phyloP scores from a whole-genome alignment of 73 alveolate species.

The Durusdinium trenchii region DNA sequence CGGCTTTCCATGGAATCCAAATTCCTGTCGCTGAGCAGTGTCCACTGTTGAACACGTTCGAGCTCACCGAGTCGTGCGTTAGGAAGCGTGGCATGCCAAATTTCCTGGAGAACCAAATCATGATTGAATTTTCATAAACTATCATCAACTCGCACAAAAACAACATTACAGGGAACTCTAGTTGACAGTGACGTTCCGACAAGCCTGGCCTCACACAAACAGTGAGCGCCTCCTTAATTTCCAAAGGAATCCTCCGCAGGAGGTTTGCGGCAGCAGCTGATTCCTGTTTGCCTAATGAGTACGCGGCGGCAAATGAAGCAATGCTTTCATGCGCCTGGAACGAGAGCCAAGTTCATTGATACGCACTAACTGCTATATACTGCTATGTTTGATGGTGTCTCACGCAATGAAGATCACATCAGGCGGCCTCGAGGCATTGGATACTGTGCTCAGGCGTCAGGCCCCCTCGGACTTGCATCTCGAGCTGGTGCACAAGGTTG shows the following conservation, averaged over 20 bases:
- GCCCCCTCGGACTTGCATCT: not conserved
- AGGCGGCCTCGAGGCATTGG: not conserved
- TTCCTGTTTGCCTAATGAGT: not conserved
- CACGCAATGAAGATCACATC: not conserved
- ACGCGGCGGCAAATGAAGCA: not conserved
- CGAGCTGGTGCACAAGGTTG: not conserved
- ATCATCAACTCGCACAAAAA: no score
- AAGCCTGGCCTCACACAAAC: not conserved
- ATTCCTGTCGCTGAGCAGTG: not conserved
- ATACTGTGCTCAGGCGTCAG: not conserved
- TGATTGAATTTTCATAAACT: not conserved
- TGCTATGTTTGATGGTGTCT: not conserved
- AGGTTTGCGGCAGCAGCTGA: not conserved
- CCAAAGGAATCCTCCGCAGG: not conserved
- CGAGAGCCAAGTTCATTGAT: not conserved
- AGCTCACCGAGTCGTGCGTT: not conserved
- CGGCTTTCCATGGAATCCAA: not conserved
- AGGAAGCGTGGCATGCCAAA: constrained; percentile 7
- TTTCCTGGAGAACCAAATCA: not conserved
- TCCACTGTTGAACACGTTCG: not conserved
- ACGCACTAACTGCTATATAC: not conserved
- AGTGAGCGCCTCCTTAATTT: not conserved
- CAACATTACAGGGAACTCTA: no score
- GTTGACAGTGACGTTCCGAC: not conserved
- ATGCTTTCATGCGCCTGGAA: not conserved